Base-by-base conservation (phyloP, 495 filamentous ascomycete genomes). In the Bacidia gigantensis region DNA sequence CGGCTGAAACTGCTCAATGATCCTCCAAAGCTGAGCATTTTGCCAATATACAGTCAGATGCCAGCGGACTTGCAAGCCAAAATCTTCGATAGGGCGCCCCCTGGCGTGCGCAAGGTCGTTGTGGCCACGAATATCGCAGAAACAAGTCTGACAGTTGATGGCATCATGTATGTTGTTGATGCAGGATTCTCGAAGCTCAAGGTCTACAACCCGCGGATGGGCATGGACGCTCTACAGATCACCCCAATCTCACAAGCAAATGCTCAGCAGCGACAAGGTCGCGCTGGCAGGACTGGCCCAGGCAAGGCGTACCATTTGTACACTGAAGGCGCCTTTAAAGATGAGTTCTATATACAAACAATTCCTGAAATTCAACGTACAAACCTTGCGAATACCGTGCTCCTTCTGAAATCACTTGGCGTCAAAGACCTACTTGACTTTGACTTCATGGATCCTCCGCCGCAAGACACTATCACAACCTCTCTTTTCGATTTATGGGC, bases 21-120 rank as follows among this genome's bases (percentile, higher is more conserved):
- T 62, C 93, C 93, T 0, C 87, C 89, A 9, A 89, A 94, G 58
- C 80, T 99, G 26, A 89, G 84, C 61, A 95, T 99, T 42, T 76
- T 99, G 20, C 93, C 93, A 0, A 96, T 99, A 32, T 99, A 99
- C 78, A 94, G 87, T 72, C 93, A 97, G 66, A 95, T 99, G 90
- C 93, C 93, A 0, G 93, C 93, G 11, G 93, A 99, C 66, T 72
- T 97, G 35, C 93, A 99, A 63, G 87, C 93, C 23, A 97, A 88
- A 67, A 96, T 99, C 53, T 99, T 99, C 62, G 89, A 99, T 57
- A 79, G 80, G 52, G 93, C 93, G 3, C 72, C 83, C 2, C 82
- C 88, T 0, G 93, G 93, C 0, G 90, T 96, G 0, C 79, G 93
- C 25, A 99, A 99, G 62, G 89, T 93, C 55, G 95, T 99, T 52